Evolutionary conservation across 768 basidiomycete species (phyloP).

Genomic region (Rubroboletus satanas): DNA sequence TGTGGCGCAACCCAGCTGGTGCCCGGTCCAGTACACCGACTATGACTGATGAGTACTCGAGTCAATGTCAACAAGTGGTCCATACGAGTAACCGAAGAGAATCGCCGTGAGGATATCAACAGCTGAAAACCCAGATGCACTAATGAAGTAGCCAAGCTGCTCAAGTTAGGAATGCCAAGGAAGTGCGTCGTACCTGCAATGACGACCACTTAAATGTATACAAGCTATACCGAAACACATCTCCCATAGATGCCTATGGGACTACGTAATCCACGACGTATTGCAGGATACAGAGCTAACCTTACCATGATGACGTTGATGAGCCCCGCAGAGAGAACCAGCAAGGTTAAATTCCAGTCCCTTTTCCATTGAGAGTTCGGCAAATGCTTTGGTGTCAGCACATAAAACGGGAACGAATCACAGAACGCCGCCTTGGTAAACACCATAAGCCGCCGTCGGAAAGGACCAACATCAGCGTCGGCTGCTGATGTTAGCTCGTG

Average conservation of each 20-base stretch:
- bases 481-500: not conserved
- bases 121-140: not conserved
- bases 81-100: not conserved
- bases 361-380: not conserved
- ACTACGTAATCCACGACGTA: not conserved
- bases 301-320: not conserved
- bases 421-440: not conserved
- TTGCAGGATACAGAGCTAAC: not conserved
- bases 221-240: not conserved
- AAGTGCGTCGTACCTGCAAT: not conserved
- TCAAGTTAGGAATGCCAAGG: not conserved
- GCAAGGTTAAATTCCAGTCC: not conserved
- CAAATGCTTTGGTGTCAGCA: not conserved
- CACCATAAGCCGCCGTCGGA: not conserved
- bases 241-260: not conserved
- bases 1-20: not conserved
- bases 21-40: not conserved
- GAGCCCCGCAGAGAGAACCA: not conserved
- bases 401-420: not conserved
- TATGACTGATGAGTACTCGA: not conserved
- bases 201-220: not conserved
- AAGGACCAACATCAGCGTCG: not conserved
- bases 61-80: not conserved
- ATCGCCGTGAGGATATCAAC: not conserved
- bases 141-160: not conserved